Evolutionary conservation across 2,329 filamentous ascomycete genomes (phyloP).

Genomic region (Neoascochyta sp.): DNA sequence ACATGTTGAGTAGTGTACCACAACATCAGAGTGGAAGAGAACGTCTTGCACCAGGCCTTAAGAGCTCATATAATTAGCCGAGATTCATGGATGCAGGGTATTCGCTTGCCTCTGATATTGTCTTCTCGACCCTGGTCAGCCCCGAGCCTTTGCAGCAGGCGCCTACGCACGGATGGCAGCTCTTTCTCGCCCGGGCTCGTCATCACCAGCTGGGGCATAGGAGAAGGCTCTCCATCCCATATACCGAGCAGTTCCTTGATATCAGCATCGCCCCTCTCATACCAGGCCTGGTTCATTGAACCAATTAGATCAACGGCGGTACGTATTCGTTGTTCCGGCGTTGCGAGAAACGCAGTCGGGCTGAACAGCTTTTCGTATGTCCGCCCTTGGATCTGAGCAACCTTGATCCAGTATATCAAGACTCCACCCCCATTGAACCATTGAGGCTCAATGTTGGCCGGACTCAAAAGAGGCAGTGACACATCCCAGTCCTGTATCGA

Average conservation of each 20-base stretch:
- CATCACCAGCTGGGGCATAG: slow-evolving; percentile 4
- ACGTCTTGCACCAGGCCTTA: slow-evolving; percentile 25
- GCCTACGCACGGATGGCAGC: slow-evolving; percentile 20
- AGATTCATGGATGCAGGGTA: too few species aligned
- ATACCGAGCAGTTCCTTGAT: slow-evolving; percentile 9
- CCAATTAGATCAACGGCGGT: slow-evolving; percentile 26
- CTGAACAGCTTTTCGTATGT: slow-evolving; percentile 39
- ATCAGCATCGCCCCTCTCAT: slow-evolving; percentile 25
- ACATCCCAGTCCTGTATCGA: slow-evolving; percentile 41
- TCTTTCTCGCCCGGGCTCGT: slow-evolving; percentile 21
- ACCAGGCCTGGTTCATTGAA: slow-evolving; percentile 27
- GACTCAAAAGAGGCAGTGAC: slow-evolving; percentile 19
- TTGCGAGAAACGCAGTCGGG: slow-evolving; percentile 30
- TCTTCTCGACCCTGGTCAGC: too few species aligned
- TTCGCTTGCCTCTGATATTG: too few species aligned
- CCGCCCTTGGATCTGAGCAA: slow-evolving; percentile 33
- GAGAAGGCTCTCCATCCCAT: too few species aligned
- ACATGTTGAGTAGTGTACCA: slow-evolving; percentile 33
- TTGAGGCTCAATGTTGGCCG: slow-evolving; percentile 3
- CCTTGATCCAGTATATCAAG: slow-evolving; percentile 36
- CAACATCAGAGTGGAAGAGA: slow-evolving; percentile 31
- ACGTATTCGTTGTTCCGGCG: slow-evolving; percentile 22
- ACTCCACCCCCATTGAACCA: slow-evolving; percentile 11
- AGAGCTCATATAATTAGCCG: slow-evolving; percentile 5
- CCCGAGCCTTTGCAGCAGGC: slow-evolving; percentile 6